These are phyloP conservation scores for Yamadazyma sp. DNA, from an alignment of 805 yeast species.

Conservation along the genomic window DNA sequence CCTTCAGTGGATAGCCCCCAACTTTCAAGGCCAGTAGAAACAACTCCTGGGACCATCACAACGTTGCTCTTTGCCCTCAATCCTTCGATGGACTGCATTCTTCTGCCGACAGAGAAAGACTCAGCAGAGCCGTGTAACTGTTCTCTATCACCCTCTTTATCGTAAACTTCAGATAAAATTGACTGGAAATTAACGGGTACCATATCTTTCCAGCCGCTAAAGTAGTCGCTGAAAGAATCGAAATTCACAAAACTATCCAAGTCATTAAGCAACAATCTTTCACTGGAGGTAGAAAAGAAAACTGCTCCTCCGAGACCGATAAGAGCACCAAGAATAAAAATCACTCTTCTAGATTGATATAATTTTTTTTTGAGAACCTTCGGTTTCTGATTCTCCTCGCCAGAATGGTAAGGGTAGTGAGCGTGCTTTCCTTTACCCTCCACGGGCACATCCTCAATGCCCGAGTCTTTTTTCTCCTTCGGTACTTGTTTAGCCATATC, in stretches of 20 bases:
- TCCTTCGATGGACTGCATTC: conserved; percentile 52
- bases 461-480: conserved; percentile 4
- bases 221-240: conserved; percentile 51
- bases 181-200: conserved; percentile 67
- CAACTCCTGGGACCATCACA: conserved; percentile 93
- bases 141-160: conserved; percentile 28
- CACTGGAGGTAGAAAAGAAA: conserved; percentile 47
- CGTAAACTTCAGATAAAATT: conserved; percentile 56
- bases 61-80: conserved; percentile 70
- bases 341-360: conserved; percentile 54
- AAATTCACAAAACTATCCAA: conserved; percentile 51
- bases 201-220: conserved; percentile 68
- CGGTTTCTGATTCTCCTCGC: conserved; percentile 10
- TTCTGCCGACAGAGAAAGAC: conserved; percentile 83
- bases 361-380: conserved; percentile 22
- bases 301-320: conserved; percentile 67
- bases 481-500: conserved; percentile 17
- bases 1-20: conserved; percentile 80
- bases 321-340: conserved; percentile 69
- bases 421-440: conserved; percentile 9
- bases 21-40: conserved; percentile 90
- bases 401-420: conserved; percentile 42
- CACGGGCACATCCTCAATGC: conserved; percentile 12
- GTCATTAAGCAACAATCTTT: conserved; percentile 43
- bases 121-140: conserved; percentile 60